Evolutionary conservation across 257 asterid genomes (phyloP).

Genomic region (Lithospermum erythrorhizon): DNA sequence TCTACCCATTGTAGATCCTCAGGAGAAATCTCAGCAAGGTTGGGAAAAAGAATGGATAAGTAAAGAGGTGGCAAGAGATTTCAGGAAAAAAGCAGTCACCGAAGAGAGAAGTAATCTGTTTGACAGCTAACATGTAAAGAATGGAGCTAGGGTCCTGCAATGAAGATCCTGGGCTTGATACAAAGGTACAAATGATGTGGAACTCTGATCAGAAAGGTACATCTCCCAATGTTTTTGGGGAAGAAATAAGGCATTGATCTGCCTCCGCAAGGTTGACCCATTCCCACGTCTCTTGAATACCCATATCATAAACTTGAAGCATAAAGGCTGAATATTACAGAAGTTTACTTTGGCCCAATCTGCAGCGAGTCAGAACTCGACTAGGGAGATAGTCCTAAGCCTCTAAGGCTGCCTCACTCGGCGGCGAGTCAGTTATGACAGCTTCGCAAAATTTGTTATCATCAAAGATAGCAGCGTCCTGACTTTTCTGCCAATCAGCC

Average conservation of each 20-base stretch:
- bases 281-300: conserved; percentile 58
- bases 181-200: background rate
- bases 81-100: background rate
- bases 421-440: conserved; percentile 44
- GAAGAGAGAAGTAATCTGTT: background rate
- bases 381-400: background rate
- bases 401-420: conserved; percentile 22
- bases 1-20: conserved; percentile 55
- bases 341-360: background rate
- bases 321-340: conserved; percentile 37
- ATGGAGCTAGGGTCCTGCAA: background rate
- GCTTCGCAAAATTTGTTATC: conserved; percentile 77
- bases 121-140: background rate
- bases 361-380: background rate
- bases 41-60: background rate
- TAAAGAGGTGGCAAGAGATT: background rate
- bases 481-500: conserved; percentile 48
- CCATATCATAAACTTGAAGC: conserved; percentile 52
- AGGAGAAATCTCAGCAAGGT: conserved; percentile 34
- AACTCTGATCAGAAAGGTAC: background rate
- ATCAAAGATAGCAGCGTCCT: conserved; percentile 79
- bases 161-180: background rate
- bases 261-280: conserved; percentile 86
- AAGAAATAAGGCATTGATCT: background rate
- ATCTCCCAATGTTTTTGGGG: background rate